Evolutionary conservation across 768 basidiomycete genomes (phyloP), one percentile per base, ranked within the genome.

Genomic region (Kwoniella sp.): DNA sequence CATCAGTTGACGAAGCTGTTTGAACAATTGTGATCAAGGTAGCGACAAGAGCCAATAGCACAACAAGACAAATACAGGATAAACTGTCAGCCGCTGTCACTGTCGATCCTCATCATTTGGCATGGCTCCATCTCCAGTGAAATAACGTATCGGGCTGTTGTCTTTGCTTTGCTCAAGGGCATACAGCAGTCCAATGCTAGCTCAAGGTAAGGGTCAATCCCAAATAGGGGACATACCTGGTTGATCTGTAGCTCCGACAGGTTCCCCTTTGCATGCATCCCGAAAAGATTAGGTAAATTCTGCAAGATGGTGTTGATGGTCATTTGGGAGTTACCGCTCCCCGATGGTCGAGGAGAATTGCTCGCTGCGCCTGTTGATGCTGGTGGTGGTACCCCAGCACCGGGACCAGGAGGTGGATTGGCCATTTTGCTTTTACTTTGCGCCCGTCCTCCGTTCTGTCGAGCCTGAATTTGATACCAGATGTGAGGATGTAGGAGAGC

Each of bases 221-320:
- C 17, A 6, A 19, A 12, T n/a, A 9, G 12, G 22, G 17, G 8
- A 66, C 65, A 17, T 27, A 67, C 65, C 50, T 67, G 65, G n/a
- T 26, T 51, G 25, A 67, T 22, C 33, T 67, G 65, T 37, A 29
- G 9, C 13, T 40, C 27, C 1, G 48, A 29, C n/a, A 67, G 26
- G 15, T 17, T 26, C 21, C 60, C 60, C 25, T 47, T 50, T 4
- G 30, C 29, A 29, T 61, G 55, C 60, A 67, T 49, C 36, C 33
- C 36, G 27, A 67, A 61, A 3, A 67, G 55, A 19, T 67, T 67
- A 5, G 65, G 65, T 24, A 67, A 24, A 27, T 67, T 67, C 10
- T 56, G 55, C 30, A 67, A 19, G 46, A 67, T 67, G 2, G 65
- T 62, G n/a, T 52, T 27, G 54, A 67, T 57, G 21, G 56, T 61